phyloP scores from a whole-genome alignment of 345 rosid genomes.

The Hypericum perforatum region DNA sequence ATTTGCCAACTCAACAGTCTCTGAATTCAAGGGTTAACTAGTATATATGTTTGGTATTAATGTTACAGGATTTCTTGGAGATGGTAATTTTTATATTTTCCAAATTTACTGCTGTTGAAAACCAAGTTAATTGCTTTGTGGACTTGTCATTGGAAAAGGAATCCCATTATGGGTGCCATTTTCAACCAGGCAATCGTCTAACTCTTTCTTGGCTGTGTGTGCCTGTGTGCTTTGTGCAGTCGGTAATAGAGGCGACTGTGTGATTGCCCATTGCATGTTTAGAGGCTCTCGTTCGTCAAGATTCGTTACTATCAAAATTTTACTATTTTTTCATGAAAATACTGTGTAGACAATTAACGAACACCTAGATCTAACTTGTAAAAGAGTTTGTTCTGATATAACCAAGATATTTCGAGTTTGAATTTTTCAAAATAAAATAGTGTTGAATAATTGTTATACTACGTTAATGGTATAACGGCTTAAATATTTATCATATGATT shows the following conservation, averaged over 20 bases:
- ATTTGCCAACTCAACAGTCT: slow-evolving; percentile 33
- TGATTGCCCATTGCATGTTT: background rate
- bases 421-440: too few species aligned
- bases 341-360: too few species aligned
- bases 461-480: too few species aligned
- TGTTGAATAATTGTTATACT: too few species aligned
- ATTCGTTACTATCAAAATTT: too few species aligned
- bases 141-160: slow-evolving; percentile 2
- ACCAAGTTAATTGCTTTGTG: background rate
- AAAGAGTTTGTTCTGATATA: too few species aligned
- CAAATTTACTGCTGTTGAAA: background rate
- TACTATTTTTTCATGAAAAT: too few species aligned
- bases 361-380: too few species aligned
- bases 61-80: slow-evolving; percentile 1
- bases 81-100: slow-evolving; percentile 7
- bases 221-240: slow-evolving; percentile 26
- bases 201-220: slow-evolving; percentile 10
- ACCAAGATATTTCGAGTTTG: too few species aligned
- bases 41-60: slow-evolving; percentile 19
- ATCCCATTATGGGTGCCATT: background rate
- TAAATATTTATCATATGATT: too few species aligned
- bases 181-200: slow-evolving; percentile 12
- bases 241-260: background rate
- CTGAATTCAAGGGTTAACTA: slow-evolving; percentile 15
- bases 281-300: background rate